Evolutionary conservation across 768 basidiomycete genomes (phyloP), one percentile per base, ranked within the genome.

Genomic region (Amanita exitialis): DNA sequence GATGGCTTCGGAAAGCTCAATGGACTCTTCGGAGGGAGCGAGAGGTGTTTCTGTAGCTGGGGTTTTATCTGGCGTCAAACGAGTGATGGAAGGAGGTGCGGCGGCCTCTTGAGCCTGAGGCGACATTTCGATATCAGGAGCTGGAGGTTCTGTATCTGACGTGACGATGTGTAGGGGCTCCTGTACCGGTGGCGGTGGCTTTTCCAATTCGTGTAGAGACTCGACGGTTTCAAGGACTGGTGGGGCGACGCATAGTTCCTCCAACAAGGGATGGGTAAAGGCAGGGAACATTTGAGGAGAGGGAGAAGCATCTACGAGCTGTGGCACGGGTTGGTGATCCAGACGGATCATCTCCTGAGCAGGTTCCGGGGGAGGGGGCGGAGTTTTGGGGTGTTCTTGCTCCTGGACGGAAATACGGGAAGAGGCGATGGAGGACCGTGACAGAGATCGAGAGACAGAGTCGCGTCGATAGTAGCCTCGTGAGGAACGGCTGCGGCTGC

Each of bases 371-470:
- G 43, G 10, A 52, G 59, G 43, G 25, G 58, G 16, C 1, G 44
- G 45, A 8, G 45, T 47, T 34, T 36, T 47, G 35, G 64, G 58
- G 41, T 65, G 62, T 51, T 60, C 63, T 58, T 62, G 63, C 53
- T 60, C 63, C 58, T 61, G 63, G 52, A 71, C 67, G 55, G 77
- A 77, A 47, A 61, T 65, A 37, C 68, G 69, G 23, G 73, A 69
- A 48, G 81, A 82, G n/a, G 74, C 75, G 56, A 75, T 75, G 39
- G 78, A 79, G 12, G 80, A 81, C 44, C 75, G 75, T 54, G 79
- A 80, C 34, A 66, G 64, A 36, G 76, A 76, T 57, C 75, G 69
- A 46, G 73, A 72, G 59, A 65, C 65, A 36, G 34, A 45, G 61
- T 53, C 44, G 63, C 68, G 56, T 69, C 66, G 48, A 59, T 60